Evolutionary conservation across 768 basidiomycete species (phyloP), one percentile per base, ranked within the genome.

Genomic region (Psilocybe tampanensis): DNA sequence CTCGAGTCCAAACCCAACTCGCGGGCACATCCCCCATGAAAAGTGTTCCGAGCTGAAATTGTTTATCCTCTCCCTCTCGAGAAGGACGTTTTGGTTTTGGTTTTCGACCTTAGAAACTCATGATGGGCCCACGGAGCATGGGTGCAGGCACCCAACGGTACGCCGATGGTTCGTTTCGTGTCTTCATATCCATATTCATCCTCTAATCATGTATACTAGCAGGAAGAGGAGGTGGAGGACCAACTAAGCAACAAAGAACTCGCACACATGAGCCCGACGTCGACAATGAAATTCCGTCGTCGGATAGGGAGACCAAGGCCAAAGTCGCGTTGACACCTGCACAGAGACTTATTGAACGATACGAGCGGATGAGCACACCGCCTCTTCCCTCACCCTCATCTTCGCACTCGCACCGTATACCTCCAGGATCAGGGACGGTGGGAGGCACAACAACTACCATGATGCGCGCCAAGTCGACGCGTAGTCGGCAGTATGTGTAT

Each of bases 311-410:
- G 18, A 44, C 36, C 21, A 47, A 24, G 15, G 13, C 36, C 21
- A 47, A 24, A 8, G 13, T 32, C 8, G 13, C 39, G 7, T 48
- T 55, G 17, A 67, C 62, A 3, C 62, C 66, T 26, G 60, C 66
- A 2, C 65, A 66, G 52, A 61, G 60, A 21, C 63, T 68, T 26
- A 68, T 68, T 26, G 63, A 62, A 5, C 63, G 61, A 29, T 68
- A 65, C 49, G 66, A 68, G 55, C 56, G 59, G 11, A 47, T 66
- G 23, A 60, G 49, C 52, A 62, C 62, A 3, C 60, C 65, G 1
- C 64, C 64, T 32, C 55, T 55, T 5, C 44, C 34, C 11, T 17
- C 47, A 13, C 39, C 41, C 1, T 39, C 54, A 1, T n/a, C 17
- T 44, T 8, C 17, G 8, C 43, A 44, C 8, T 7, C 17, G 17